phyloP scores from a whole-genome alignment of 306 rosid species.

The Glycine tomentella region DNA sequence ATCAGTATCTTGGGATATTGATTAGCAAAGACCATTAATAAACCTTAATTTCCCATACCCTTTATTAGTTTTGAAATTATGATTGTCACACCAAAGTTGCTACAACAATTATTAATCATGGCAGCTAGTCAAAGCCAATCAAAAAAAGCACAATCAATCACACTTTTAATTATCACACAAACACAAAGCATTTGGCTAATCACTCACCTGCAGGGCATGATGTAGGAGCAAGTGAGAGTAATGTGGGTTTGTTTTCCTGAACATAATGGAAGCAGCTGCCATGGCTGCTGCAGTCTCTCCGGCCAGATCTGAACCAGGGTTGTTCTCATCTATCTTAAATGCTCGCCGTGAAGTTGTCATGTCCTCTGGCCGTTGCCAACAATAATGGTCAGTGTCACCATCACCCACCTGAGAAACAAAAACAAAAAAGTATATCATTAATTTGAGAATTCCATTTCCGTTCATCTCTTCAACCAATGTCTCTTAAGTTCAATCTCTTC shows the following conservation, averaged over 20 bases:
- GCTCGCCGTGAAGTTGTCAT: constrained; percentile 98
- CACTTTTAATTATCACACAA: neutral
- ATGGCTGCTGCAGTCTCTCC: constrained; percentile 94
- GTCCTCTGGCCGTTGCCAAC: constrained; percentile 99
- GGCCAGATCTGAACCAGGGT: constrained; percentile 98
- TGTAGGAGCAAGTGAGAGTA: constrained; percentile 84
- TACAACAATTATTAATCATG: constrained; percentile 27
- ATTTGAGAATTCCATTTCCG: neutral
- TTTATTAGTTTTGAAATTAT: constrained; percentile 27
- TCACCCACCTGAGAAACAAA: constrained; percentile 76
- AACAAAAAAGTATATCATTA: neutral
- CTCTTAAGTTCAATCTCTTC: neutral
- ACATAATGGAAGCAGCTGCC: constrained; percentile 89
- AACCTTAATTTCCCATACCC: too few relatives aligned
- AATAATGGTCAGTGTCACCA: constrained; percentile 97
- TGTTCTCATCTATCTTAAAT: constrained; percentile 76
- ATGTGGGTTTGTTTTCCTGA: constrained; percentile 83
- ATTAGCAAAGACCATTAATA: too few relatives aligned
- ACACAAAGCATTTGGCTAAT: neutral
- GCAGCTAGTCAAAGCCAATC: constrained; percentile 26
- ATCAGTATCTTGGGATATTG: too few relatives aligned
- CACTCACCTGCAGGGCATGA: constrained; percentile 80
- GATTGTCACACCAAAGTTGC: constrained; percentile 1
- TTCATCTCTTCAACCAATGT: neutral
- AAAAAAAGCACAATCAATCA: constrained; percentile 11